Percentiles rank a stretch among this genome's conserved stretches.
Conservation (phyloP, 768 basidiomycete genomes). For the Tulasnella sp. region DNA sequence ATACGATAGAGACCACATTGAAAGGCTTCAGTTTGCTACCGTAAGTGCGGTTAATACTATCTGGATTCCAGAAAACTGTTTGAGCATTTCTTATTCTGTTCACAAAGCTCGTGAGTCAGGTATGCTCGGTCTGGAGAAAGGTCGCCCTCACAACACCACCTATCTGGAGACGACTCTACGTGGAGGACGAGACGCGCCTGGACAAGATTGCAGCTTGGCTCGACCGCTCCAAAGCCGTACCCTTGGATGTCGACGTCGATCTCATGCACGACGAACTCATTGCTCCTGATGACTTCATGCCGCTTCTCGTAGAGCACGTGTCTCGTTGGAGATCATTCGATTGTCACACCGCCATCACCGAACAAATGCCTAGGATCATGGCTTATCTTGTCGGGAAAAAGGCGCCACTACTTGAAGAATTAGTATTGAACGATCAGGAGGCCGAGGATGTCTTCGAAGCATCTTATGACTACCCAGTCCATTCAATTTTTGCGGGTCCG, state of each 20-base stretch:
- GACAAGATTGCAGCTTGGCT: neutral
- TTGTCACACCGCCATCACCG: neutral
- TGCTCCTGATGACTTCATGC: neutral
- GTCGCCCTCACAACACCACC: slow-evolving; percentile 4
- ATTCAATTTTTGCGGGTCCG: neutral
- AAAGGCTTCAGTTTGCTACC: too few relatives aligned
- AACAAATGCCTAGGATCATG: neutral
- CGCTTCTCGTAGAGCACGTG: neutral
- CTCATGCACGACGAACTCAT: neutral
- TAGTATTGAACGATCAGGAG: neutral
- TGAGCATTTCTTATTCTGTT: too few relatives aligned
- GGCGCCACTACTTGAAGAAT: neutral
- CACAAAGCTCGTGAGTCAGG: neutral
- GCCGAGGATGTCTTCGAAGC: neutral
- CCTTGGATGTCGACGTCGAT: neutral
- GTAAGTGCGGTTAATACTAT: too few relatives aligned
- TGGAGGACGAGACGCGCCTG: neutral
- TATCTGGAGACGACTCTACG: neutral
- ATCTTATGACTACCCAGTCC: neutral
- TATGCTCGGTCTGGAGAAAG: neutral
- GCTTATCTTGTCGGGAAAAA: neutral
- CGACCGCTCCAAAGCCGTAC: neutral
- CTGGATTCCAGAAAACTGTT: too few relatives aligned
- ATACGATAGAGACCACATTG: too few relatives aligned
- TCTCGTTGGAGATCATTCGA: neutral